Evolutionary conservation across 2,329 filamentous ascomycete species (phyloP), one percentile per base, ranked within the genome.

Genomic region (Sarocladium brachiariae): DNA sequence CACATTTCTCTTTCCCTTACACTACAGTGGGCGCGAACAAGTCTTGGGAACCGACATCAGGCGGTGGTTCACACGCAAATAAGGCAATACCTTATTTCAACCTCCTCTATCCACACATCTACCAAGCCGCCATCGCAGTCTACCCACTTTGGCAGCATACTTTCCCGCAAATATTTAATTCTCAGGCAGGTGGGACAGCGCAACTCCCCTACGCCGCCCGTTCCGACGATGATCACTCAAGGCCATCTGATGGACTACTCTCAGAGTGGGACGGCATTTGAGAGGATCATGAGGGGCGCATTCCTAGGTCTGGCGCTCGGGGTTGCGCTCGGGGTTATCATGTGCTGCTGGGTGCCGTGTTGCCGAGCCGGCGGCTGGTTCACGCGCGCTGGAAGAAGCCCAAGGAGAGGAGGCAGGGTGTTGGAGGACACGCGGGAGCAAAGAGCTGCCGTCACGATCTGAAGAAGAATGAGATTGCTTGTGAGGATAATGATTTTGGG

Each of bases 321-420:
- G 13, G 43, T 47, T 21, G 43, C 43, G 16, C 21, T 47, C n/a
- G 43, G 43, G n/a, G 43, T 47, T 24, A 30, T 47, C 27, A 47
- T 47, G 43, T 47, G 43, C 43, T 47, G 43, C 21, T 47, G 43
- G 43, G 43, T 47, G 27, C 43, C 43, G 16, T 47, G 43, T 16
- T 47, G 43, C 18, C 24, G 43, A 14, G 9, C 24, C 3, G 43
- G 43, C 25, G 43, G 43, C 10, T 47, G 24, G 27, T 47, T 47
- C 27, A 47, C 43, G 19, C 7, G 19, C 7, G 33, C 25, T 21
- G 43, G 16, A 13, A 8, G 43, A 9, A 47, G 24, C 25, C 25
- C 25, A 47, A 47, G 25, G 14, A 47, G 43, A 14, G 10, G 21
- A 16, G 4, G 19, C 4, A 33, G 23, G 23, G 39, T n/a, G n/a